A percentile compares a stretch with the other conserved stretches of the same genome.
These are phyloP conservation scores for Boechera retrofracta DNA, from an alignment of 345 rosid genomes.

Conservation along the genomic window DNA sequence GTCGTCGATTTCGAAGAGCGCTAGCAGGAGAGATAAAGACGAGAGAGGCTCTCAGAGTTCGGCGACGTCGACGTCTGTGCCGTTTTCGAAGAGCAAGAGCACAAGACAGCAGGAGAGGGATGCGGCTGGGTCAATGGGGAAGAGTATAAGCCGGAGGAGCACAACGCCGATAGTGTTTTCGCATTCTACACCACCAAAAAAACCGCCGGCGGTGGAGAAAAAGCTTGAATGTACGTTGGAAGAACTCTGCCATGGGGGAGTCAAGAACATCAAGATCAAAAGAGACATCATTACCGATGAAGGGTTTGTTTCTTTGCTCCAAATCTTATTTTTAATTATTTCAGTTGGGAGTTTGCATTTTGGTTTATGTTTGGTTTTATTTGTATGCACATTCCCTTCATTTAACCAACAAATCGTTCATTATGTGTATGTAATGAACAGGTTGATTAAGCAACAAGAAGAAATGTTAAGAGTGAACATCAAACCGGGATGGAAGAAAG, in stretches of 20 bases:
- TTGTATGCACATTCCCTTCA: background rate
- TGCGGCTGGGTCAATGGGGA: conserved; percentile 40
- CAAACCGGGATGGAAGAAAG: conserved; percentile 91
- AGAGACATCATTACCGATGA: conserved; percentile 62
- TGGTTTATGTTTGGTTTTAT: background rate
- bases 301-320: conserved; percentile 56
- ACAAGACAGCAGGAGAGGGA: conserved; percentile 39
- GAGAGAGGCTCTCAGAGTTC: conserved; percentile 27
- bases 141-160: conserved; percentile 55
- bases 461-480: conserved; percentile 67
- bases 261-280: conserved; percentile 60
- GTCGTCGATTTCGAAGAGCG: conserved; percentile 34
- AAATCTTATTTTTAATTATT: background rate
- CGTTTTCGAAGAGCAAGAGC: conserved; percentile 45
- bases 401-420: background rate
- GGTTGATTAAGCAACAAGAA: conserved; percentile 63
- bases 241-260: conserved; percentile 70
- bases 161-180: conserved; percentile 70
- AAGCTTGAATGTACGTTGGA: conserved; percentile 82
- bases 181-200: conserved; percentile 61
- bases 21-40: conserved; percentile 42
- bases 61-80: conserved; percentile 26
- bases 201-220: conserved; percentile 63
- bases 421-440: conserved; percentile 34
- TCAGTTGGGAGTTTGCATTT: too few species aligned